Percentiles rank a stretch among this genome's conserved stretches.
Evolutionary conservation across 176 grass and related monocot genomes (phyloP).

Genomic region (Juncus effusus): DNA sequence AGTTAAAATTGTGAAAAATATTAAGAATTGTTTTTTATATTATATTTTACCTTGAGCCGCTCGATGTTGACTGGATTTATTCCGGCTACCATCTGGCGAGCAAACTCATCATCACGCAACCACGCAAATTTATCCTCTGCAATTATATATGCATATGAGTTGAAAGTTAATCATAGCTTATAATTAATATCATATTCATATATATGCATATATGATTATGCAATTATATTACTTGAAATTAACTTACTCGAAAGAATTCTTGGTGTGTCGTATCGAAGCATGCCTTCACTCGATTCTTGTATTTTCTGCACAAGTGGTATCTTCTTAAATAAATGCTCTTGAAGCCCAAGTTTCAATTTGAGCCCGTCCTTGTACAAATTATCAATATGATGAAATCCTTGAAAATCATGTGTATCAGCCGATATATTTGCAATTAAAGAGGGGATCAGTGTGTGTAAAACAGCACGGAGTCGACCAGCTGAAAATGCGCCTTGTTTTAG

Average conservation of each 20-base stretch:
- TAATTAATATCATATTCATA: too few species aligned
- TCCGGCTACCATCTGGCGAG: constrained; percentile 72
- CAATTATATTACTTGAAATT: too few species aligned
- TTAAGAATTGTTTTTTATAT: background rate
- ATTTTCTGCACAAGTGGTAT: constrained; percentile 94
- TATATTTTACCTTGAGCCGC: constrained; percentile 57
- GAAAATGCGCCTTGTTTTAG: constrained; percentile 88
- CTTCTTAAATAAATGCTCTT: constrained; percentile 90
- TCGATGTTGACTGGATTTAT: constrained; percentile 88
- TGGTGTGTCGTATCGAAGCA: constrained; percentile 95
- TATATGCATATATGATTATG: too few species aligned
- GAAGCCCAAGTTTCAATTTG: constrained; percentile 86
- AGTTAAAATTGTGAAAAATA: background rate
- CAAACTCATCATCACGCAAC: constrained; percentile 99
- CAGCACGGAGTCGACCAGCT: constrained; percentile 76
- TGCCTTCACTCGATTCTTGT: constrained; percentile 91
- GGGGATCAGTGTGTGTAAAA: constrained; percentile 83
- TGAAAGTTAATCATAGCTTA: background rate
- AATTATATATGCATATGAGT: background rate
- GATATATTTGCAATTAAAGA: constrained; percentile 90
- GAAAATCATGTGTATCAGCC: constrained; percentile 78
- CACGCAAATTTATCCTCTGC: constrained; percentile 98
- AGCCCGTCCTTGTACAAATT: constrained; percentile 99
- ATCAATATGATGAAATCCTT: constrained; percentile 95
- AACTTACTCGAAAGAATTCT: constrained; percentile 92